phyloP scores from a whole-genome alignment of 2,329 filamentous ascomycete genomes.

The Colletotrichum orchidophilum region DNA sequence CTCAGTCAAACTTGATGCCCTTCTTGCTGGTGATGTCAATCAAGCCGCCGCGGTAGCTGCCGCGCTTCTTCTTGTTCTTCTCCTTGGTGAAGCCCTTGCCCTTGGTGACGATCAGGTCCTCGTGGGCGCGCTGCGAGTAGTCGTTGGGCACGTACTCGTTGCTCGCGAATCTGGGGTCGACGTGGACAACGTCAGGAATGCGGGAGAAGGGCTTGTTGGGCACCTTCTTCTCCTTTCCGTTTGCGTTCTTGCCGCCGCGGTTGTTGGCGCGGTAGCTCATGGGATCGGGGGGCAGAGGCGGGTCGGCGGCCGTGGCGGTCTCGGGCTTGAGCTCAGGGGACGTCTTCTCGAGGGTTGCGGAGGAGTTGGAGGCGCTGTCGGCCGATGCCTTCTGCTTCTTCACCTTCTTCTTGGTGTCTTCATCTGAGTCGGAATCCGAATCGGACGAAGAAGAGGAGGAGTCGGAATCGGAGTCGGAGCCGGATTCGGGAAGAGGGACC shows the following conservation, averaged over 20 bases:
- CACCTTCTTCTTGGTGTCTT: slow-evolving; percentile 35
- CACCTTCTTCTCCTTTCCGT: slow-evolving; percentile 61
- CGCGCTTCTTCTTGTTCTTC: slow-evolving; percentile 98
- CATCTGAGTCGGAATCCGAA: slow-evolving; percentile 37
- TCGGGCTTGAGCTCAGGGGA: slow-evolving; percentile 57
- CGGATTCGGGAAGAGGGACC: slow-evolving; percentile 54
- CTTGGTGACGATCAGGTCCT: slow-evolving; percentile 88
- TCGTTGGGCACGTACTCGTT: slow-evolving; percentile 87
- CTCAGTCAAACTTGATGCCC: slow-evolving; percentile 92
- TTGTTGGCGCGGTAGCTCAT: slow-evolving; percentile 47
- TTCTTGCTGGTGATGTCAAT: slow-evolving; percentile 87
- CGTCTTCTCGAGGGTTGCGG: slow-evolving; percentile 62
- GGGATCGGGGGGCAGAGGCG: slow-evolving; percentile 65
- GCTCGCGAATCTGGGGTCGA: slow-evolving; percentile 75
- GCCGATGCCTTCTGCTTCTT: slow-evolving; percentile 39
- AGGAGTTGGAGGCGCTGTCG: slow-evolving; percentile 48
- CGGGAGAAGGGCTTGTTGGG: slow-evolving; percentile 79
- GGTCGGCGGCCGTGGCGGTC: slow-evolving; percentile 44
- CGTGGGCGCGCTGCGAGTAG: slow-evolving; percentile 88
- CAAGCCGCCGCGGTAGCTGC: slow-evolving; percentile 86
- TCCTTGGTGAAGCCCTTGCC: slow-evolving; percentile 99
- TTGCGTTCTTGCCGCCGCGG: slow-evolving; percentile 46
- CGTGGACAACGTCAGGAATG: slow-evolving; percentile 73
- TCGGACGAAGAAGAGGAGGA: slow-evolving; percentile 36
- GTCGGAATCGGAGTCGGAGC: slow-evolving; percentile 49